Evolutionary conservation across 345 rosid species (phyloP), one percentile per base, ranked within the genome.

Genomic region (Brassica cretica): DNA sequence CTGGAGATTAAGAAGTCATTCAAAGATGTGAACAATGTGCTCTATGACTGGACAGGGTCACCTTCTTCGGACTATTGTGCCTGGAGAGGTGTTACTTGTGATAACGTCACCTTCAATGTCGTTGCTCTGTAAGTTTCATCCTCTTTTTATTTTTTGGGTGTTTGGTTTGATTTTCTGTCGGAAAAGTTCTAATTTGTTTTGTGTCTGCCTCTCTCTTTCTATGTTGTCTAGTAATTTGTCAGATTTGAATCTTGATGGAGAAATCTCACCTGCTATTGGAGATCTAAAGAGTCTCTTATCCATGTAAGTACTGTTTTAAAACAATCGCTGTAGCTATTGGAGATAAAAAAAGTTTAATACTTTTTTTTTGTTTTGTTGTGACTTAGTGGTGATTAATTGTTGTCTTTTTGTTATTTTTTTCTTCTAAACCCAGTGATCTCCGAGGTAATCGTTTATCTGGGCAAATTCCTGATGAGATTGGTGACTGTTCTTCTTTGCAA

Each of bases 381-480:
- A 51, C 2, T 24, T 16, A 24, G n/a, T 32, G 24, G 27, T 19
- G 51, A 44, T 70, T 46, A 64, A 0, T 49, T 64, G 15, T 33
- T 68, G 2, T 71, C n/a, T 58, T 1, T 14, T 46, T 21, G 24
- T 21, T 21, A 21, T 21, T 60, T 32, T 49, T 51, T 1, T 72
- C 60, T 3, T 75, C 49, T 71, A 3, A 35, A 76, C 32, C 8
- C 75, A 95, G 98, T 71, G 98, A 91, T 82, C 89, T 95, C 6
- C 84, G 84, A 72, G 90, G 90, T 41, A 95, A 95, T 80, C 88
- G 75, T 60, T 88, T 93, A 19, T 85, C 94, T 2, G 98, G 99
- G 15, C 99, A 95, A 82, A 95, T 95, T 53, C 99, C 98, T 29
- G 98, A 91, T 72, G 99, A 95, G 86, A 93, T 95, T 70, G 99